A percentile compares a stretch with the other conserved stretches of the same genome.
Conservation (phyloP, 2,329 filamentous ascomycete species). For the Apiospora kogelbergensis region DNA sequence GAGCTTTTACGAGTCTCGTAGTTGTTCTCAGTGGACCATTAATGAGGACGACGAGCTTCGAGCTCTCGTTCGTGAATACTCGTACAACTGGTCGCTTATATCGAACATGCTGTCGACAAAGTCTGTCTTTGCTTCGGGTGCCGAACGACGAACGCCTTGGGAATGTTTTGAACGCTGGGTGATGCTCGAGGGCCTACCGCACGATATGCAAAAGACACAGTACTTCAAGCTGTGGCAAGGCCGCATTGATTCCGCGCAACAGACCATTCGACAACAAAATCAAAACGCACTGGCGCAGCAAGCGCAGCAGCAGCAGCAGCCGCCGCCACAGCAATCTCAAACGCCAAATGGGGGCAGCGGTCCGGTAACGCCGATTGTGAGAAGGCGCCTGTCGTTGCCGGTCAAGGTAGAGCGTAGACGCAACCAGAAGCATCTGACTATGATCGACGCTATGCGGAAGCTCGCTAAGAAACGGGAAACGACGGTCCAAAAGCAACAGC, state of each 20-base stretch:
- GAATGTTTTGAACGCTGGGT: slow-evolving; percentile 99
- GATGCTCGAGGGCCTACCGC: slow-evolving; percentile 82
- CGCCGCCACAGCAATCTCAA: slow-evolving; percentile 31
- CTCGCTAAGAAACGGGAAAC: slow-evolving; percentile 92
- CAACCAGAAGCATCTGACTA: slow-evolving; percentile 80
- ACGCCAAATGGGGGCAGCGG: slow-evolving; percentile 20
- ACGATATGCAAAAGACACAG: slow-evolving; percentile 91
- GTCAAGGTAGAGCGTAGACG: slow-evolving; percentile 83
- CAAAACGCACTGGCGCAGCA: slow-evolving; percentile 43
- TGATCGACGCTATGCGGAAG: slow-evolving; percentile 95
- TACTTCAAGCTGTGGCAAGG: slow-evolving; percentile 79
- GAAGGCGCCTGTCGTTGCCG: slow-evolving; percentile 73
- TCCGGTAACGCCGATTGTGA: slow-evolving; percentile 50
- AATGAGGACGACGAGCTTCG: slow-evolving; percentile 89
- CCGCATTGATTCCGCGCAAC: slow-evolving; percentile 60
- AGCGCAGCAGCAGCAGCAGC: slow-evolving; percentile 28
- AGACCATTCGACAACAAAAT: slow-evolving; percentile 53
- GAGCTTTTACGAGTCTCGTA: slow-evolving; percentile 84
- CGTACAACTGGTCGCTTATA: slow-evolving; percentile 97
- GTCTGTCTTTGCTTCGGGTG: slow-evolving; percentile 78
- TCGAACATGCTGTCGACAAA: slow-evolving; percentile 74
- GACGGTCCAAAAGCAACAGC: slow-evolving; percentile 81
- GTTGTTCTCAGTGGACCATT: slow-evolving; percentile 87
- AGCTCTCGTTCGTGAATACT: slow-evolving; percentile 82
- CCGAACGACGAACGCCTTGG: slow-evolving; percentile 91